Evolutionary conservation across 73 alveolate species (phyloP).

Genomic region (Paramecium bursaria): DNA sequence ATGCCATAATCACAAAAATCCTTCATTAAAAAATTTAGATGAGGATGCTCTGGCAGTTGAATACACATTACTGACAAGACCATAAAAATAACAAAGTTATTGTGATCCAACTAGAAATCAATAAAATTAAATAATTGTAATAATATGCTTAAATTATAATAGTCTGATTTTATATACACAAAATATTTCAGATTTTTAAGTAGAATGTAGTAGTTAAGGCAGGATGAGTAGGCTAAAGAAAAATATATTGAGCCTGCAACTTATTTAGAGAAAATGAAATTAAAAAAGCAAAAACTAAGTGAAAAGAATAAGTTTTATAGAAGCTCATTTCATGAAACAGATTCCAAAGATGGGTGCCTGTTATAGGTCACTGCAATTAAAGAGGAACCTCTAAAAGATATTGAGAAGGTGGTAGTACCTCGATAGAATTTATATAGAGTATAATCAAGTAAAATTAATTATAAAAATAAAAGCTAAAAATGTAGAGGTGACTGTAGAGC

Average conservation of each 20-base stretch:
- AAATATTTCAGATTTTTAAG: slow-evolving; percentile 29
- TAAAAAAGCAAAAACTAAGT: no score
- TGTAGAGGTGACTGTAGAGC: neutral
- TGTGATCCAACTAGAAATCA: slow-evolving; percentile 15
- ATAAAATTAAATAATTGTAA: slow-evolving; percentile 31
- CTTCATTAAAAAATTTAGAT: neutral
- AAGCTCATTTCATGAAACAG: neutral
- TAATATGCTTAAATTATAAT: neutral
- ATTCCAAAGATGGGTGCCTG: neutral
- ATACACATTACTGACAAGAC: slow-evolving; percentile 33
- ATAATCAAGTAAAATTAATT: neutral
- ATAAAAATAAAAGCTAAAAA: neutral
- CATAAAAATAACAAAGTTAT: slow-evolving; percentile 41
- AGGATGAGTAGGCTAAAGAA: neutral
- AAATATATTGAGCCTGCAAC: neutral
- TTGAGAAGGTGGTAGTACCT: neutral
- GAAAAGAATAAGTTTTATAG: neutral
- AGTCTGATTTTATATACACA: slow-evolving; percentile 40
- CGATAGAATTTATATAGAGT: neutral
- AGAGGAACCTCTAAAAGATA: neutral
- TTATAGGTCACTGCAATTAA: neutral
- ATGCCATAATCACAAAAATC: slow-evolving; percentile 46
- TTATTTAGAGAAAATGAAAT: neutral
- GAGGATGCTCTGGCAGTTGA: neutral
- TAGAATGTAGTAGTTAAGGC: neutral